Percentiles rank a stretch among this genome's conserved stretches.
Conservation (phyloP, 306 rosid species). For the Lathyrus oleraceus region DNA sequence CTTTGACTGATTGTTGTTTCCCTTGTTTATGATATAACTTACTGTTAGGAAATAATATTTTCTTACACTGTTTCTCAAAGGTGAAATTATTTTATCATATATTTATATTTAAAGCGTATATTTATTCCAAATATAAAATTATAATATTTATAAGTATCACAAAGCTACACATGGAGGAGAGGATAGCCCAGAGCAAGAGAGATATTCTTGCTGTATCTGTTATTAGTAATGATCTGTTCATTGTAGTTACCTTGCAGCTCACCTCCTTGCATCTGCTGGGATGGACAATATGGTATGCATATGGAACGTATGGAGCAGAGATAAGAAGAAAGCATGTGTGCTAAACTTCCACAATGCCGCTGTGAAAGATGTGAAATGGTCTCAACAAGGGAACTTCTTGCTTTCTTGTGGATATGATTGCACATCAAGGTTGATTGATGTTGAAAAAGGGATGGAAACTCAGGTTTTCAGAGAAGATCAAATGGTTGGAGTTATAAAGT, state of each 20-base stretch:
- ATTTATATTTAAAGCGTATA: slow-evolving; percentile 4
- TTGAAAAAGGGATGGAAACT: slow-evolving; percentile 77
- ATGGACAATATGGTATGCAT: slow-evolving; percentile 79
- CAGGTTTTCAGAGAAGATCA: slow-evolving; percentile 70
- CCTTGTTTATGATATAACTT: slow-evolving; percentile 14
- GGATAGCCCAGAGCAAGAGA: slow-evolving; percentile 7
- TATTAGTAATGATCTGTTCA: slow-evolving; percentile 53
- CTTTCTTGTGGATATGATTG: slow-evolving; percentile 92
- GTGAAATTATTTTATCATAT: not conserved
- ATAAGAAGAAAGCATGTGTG: slow-evolving; percentile 64
- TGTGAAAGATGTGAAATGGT: slow-evolving; percentile 85
- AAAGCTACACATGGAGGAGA: not conserved
- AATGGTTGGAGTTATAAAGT: slow-evolving; percentile 71
- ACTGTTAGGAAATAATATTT: slow-evolving; percentile 1
- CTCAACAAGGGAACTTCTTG: slow-evolving; percentile 56
- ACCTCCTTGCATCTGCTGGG: slow-evolving; percentile 95
- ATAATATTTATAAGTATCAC: slow-evolving; percentile 16
- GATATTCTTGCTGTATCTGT: slow-evolving; percentile 33
- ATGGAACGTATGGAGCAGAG: slow-evolving; percentile 87
- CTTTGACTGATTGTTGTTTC: slow-evolving; percentile 15
- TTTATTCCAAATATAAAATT: slow-evolving; percentile 21
- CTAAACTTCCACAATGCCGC: slow-evolving; percentile 68
- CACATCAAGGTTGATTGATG: slow-evolving; percentile 73
- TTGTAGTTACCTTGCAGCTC: slow-evolving; percentile 80
- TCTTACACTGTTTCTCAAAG: slow-evolving; percentile 10